Conservation (phyloP, 768 basidiomycete species). For the Fistulinella prunicolor region DNA sequence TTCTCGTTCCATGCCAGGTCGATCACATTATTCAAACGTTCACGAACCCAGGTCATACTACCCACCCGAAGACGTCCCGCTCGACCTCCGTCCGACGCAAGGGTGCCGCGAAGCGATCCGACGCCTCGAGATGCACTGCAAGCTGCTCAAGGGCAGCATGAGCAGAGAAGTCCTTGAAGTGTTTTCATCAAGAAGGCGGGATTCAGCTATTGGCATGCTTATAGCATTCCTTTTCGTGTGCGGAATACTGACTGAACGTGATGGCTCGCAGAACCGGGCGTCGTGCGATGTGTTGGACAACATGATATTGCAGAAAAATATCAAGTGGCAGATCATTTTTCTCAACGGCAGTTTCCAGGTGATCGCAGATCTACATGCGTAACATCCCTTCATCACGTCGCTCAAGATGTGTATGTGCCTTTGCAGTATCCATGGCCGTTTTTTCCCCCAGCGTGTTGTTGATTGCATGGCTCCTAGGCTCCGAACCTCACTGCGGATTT, state of each 20-base stretch:
- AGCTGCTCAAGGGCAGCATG: slow-evolving; percentile 87
- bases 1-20: no score
- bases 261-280: no score
- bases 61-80: slow-evolving; percentile 71
- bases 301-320: slow-evolving; percentile 89
- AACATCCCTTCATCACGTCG: slow-evolving; percentile 83
- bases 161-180: slow-evolving; percentile 96
- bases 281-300: no score
- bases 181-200: slow-evolving; percentile 96
- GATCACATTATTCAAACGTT: slow-evolving; percentile 87
- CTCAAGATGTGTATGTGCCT: slow-evolving; percentile 66
- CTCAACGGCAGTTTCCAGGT: slow-evolving; percentile 92
- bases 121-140: slow-evolving; percentile 89
- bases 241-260: no score
- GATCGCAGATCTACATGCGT: slow-evolving; percentile 93
- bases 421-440: no score
- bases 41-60: slow-evolving; percentile 85
- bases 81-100: slow-evolving; percentile 82
- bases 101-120: slow-evolving; percentile 89
- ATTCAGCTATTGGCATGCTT: slow-evolving; percentile 80
- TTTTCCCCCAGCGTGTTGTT: no score
- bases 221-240: background rate
- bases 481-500: slow-evolving; percentile 86
- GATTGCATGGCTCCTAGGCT: no score
- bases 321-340: slow-evolving; percentile 96